Percentiles rank a stretch among this genome's conserved stretches.
These are phyloP conservation scores for Eucalyptus pauciflora DNA, from an alignment of 345 rosid genomes.

Conservation along the genomic window DNA sequence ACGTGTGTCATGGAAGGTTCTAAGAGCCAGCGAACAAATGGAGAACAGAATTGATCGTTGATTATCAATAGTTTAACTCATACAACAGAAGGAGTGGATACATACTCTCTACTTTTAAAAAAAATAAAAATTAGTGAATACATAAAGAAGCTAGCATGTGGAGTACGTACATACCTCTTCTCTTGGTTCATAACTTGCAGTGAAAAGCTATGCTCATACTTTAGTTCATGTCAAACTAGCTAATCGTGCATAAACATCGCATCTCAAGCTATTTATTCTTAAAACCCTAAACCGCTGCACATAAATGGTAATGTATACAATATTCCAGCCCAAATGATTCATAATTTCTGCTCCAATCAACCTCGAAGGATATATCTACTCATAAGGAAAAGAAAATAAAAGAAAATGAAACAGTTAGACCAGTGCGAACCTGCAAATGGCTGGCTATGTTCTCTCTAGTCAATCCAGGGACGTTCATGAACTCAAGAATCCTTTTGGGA, in stretches of 20 bases:
- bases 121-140: neutral
- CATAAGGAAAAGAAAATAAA: neutral
- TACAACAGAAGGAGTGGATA: neutral
- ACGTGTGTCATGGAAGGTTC: neutral
- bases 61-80: neutral
- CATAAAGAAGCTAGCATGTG: neutral
- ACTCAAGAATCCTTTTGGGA: conserved; percentile 63
- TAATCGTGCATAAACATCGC: neutral
- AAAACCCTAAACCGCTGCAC: neutral
- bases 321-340: neutral
- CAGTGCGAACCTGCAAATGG: conserved; percentile 17
- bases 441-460: conserved; percentile 79
- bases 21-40: neutral
- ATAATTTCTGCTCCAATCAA: neutral
- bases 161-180: neutral
- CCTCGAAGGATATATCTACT: neutral
- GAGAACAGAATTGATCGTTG: neutral
- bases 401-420: neutral
- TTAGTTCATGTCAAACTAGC: neutral
- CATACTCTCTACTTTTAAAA: neutral
- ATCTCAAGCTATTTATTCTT: neutral
- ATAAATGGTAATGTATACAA: neutral
- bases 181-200: neutral
- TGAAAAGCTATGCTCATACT: neutral
- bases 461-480: conserved; percentile 55